These are phyloP conservation scores for Nakaseomyces sp. DNA, from an alignment of 1,139 yeast genomes.

Conservation along the genomic window DNA sequence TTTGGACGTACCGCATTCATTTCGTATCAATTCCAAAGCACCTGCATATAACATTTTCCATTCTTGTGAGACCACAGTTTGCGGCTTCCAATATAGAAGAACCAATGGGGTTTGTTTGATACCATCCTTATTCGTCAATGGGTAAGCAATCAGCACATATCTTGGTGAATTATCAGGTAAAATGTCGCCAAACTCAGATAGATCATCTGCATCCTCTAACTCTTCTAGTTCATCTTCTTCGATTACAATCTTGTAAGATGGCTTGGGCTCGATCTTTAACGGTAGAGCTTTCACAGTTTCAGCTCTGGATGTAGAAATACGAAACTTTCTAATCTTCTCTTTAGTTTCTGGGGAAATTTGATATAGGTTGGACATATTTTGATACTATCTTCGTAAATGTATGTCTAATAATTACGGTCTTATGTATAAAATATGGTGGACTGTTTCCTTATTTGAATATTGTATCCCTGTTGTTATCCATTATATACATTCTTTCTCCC, in stretches of 20 bases:
- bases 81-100: constrained; percentile 76
- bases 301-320: constrained; percentile 63
- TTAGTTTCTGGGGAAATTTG: constrained; percentile 59
- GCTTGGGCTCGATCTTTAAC: constrained; percentile 38
- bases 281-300: constrained; percentile 56
- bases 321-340: constrained; percentile 55
- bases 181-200: constrained; percentile 61
- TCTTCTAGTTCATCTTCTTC: constrained; percentile 39
- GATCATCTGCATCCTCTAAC: constrained; percentile 28
- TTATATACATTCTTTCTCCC: no score
- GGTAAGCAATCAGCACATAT: constrained; percentile 69
- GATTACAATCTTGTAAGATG: constrained; percentile 45
- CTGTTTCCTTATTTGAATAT: no score
- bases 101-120: constrained; percentile 67
- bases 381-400: no score
- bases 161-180: constrained; percentile 80
- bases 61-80: constrained; percentile 63
- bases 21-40: constrained; percentile 70
- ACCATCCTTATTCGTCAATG: constrained; percentile 60
- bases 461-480: no score
- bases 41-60: constrained; percentile 84
- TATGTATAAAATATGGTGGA: no score
- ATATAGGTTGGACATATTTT: constrained; percentile 37
- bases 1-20: constrained; percentile 50
- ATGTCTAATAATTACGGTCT: no score